Percentiles rank a stretch among this genome's conserved stretches.
These are phyloP conservation scores for Chaetothyriales sp. DNA, from an alignment of 2,329 filamentous ascomycete species.

Conservation along the genomic window DNA sequence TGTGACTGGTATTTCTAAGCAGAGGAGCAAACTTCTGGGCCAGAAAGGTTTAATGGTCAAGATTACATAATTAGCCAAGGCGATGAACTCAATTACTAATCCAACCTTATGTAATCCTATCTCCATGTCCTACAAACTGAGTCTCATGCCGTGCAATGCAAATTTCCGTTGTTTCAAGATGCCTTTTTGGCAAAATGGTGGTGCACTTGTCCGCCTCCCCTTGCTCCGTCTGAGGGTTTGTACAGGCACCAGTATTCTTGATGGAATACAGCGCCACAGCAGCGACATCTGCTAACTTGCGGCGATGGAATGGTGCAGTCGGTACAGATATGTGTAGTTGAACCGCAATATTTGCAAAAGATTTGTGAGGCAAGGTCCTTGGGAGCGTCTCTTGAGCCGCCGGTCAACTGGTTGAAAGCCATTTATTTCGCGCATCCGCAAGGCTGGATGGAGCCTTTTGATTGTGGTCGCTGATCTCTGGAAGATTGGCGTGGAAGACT, in stretches of 20 bases:
- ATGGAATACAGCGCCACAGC: background rate
- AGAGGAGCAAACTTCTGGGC: too few species aligned
- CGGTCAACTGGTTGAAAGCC: background rate
- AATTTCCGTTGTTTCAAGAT: background rate
- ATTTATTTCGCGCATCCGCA: background rate
- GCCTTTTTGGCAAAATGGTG: too few species aligned
- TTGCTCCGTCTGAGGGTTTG: background rate
- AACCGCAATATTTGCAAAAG: background rate
- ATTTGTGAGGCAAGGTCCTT: background rate
- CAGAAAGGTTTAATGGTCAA: too few species aligned
- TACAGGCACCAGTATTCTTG: background rate
- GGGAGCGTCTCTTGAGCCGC: background rate
- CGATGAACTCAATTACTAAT: too few species aligned
- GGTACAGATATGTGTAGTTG: background rate
- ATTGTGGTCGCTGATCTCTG: background rate
- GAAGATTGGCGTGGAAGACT: background rate
- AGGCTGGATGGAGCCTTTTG: background rate
- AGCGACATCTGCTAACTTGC: background rate
- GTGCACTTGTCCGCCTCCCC: background rate
- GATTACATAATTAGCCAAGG: too few species aligned
- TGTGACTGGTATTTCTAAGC: background rate
- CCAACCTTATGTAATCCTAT: too few species aligned
- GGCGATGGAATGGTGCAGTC: background rate
- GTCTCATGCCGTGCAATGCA: too few species aligned
- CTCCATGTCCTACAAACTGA: too few species aligned